Evolutionary conservation across 495 filamentous ascomycete species (phyloP), one percentile per base, ranked within the genome.

Genomic region (Jackrogersella minutella): DNA sequence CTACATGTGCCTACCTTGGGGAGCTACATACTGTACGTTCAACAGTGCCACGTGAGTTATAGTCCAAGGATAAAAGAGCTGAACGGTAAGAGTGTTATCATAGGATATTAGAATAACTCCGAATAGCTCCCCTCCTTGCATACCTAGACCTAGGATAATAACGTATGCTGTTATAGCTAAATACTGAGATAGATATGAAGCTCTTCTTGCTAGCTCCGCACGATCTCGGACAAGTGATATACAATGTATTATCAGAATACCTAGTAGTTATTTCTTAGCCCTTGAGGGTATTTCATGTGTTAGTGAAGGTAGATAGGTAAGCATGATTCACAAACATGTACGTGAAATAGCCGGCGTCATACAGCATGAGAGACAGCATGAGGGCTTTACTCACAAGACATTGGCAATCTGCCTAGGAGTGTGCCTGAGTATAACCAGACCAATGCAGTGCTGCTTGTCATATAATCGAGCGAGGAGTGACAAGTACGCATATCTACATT

Each of bases 351-450:
- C 40, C 55, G 30, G 17, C n/a, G 40, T n/a, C n/a, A n/a, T n/a
- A n/a, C n/a, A n/a, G n/a, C n/a, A n/a, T n/a, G 58, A 46, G 40
- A 62, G 37, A 62, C 58, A 47, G 19, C 49, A 62, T 62, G 30
- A 46, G 30, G 30, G 37, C 10, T 34, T 22, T 19, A 34, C 26
- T 37, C 30, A 24, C 47, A 53, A n/a, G 37, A 24, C 40, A 53
- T 28, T 24, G 54, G 37, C 37, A 36, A 62, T 53, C 28, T 53
- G 22, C 26, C 5, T 5, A 17, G 9, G 13, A 50, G 9, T 21
- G 22, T 49, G 55, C 43, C 14, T 30, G 33, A 21, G 33, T 50
- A 40, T 40, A 9, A 26, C 46, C 5, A 46, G 16, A 3, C 28
- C 28, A 34, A 33, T 46, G 16, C 26, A 39, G 14, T 54, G 14